Base-by-base conservation (phyloP, 2,329 filamentous ascomycete species). In the Arthrocladium fulminans region DNA sequence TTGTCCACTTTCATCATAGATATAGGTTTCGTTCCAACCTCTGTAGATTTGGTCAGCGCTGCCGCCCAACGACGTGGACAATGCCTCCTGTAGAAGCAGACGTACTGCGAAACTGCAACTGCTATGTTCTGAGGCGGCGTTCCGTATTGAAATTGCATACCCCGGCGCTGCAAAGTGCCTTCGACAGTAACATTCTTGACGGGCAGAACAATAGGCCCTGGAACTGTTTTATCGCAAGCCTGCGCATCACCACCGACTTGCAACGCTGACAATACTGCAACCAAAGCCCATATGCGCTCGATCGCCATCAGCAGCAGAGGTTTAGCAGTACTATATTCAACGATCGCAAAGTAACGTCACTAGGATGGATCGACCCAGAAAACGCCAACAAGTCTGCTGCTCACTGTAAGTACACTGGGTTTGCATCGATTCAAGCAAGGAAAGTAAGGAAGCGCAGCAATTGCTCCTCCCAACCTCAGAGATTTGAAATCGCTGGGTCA, bases 1-100 rank as follows among this genome's bases (percentile, higher is more conserved):
- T 34, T 37, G 24, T 5, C 24, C 24, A 37, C n/a, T 46, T 15
- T 46, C 24, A 24, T 46, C 43, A 15, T 46, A 46, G n/a, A 46
- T 23, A 15, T 37, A 46, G 9, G 43, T 35, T 13, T 46, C 30
- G 43, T 46, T 46, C 12, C 22, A 46, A 4, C 15, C 25, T 22
- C 30, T 46, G 20, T 5, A 9, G 12, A 17, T 19, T 10, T 13
- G 10, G n/a, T n/a, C n/a, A n/a, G n/a, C n/a, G n/a, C n/a, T n/a
- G n/a, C n/a, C n/a, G n/a, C n/a, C 15, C 27, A 38, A 24, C n/a
- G 13, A 10, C 17, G 17, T n/a, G 23, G 17, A 15, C 6, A 23
- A 37, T 6, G 13, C 13, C 6, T 22, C 13, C 13, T 22, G 9
- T 8, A 19, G 5, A 4, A 10, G 24, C 9, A 17, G 24, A 5